Evolutionary conservation across 495 filamentous ascomycete species (phyloP).

Genomic region (Xylaria nigripes): DNA sequence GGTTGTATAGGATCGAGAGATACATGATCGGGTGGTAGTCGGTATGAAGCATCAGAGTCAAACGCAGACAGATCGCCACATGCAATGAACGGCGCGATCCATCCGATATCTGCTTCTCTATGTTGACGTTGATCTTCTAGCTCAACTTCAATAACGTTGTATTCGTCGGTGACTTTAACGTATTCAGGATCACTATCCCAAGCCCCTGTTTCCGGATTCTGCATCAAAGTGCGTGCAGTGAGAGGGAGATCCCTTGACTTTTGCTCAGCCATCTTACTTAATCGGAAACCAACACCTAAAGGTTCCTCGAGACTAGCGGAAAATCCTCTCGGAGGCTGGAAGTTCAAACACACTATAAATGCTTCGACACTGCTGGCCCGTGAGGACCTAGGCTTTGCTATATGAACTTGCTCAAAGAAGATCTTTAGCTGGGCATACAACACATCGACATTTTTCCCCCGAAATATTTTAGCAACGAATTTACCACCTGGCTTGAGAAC

Average conservation of each 20-base stretch:
- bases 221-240: constrained; percentile 30
- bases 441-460: constrained; percentile 84
- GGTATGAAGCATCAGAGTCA: constrained; percentile 90
- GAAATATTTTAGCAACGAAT: constrained; percentile 97
- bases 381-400: constrained; percentile 87
- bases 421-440: constrained; percentile 86
- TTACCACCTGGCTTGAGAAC: constrained; percentile 87
- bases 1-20: constrained; percentile 92
- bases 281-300: constrained; percentile 47
- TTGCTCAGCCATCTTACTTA: constrained; percentile 37
- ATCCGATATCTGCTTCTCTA: constrained; percentile 47
- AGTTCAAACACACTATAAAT: constrained; percentile 91
- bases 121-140: constrained; percentile 37
- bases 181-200: constrained; percentile 27
- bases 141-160: constrained; percentile 58
- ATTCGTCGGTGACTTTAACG: constrained; percentile 26
- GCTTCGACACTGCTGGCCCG: constrained; percentile 92
- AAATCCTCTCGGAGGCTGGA: constrained; percentile 55
- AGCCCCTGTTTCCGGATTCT: constrained; percentile 33
- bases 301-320: constrained; percentile 60
- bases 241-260: constrained; percentile 29
- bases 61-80: constrained; percentile 92
- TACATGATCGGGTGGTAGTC: constrained; percentile 63
- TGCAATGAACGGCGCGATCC: constrained; percentile 91
- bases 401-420: constrained; percentile 78